These are phyloP conservation scores for Pachysandra terminalis DNA, from an alignment of 164 flowering plant species.

Conservation along the genomic window DNA sequence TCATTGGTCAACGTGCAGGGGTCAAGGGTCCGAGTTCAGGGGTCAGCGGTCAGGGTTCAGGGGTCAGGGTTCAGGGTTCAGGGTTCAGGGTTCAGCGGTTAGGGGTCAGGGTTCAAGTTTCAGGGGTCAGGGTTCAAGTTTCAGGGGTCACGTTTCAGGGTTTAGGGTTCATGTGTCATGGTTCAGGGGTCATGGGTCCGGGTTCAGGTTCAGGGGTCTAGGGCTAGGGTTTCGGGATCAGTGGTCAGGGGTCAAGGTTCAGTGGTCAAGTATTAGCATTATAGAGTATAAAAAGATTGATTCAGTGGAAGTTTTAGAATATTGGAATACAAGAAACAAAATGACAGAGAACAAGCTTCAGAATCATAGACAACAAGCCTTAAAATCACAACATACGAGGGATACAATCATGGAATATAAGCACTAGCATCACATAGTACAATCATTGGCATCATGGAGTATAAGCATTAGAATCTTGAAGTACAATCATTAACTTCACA, in stretches of 20 bases:
- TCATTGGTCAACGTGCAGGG: slow-evolving; percentile 8
- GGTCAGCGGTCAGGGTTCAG: slow-evolving; percentile 16
- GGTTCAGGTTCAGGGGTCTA: too few species aligned
- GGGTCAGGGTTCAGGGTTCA: slow-evolving; percentile 16
- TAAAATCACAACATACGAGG: too few species aligned
- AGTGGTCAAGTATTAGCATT: slow-evolving; percentile 10
- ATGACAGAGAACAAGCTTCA: too few species aligned
- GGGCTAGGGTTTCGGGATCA: slow-evolving; percentile 6
- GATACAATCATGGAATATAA: too few species aligned
- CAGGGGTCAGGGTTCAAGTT: slow-evolving; percentile 11
- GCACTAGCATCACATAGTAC: too few species aligned
- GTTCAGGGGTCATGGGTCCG: slow-evolving; percentile 14
- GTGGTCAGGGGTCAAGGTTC: slow-evolving; percentile 10
- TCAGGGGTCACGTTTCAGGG: slow-evolving; percentile 15
- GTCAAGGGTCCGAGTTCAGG: slow-evolving; percentile 13
- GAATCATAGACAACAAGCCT: too few species aligned
- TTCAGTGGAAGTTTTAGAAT: slow-evolving; percentile 10
- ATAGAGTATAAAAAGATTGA: too few species aligned
- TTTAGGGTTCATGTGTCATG: slow-evolving; percentile 14
- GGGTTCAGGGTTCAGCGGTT: slow-evolving; percentile 14
- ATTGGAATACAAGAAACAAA: too few species aligned
- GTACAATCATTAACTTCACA: too few species aligned
- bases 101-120: slow-evolving; percentile 10
- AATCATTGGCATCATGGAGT: too few species aligned
- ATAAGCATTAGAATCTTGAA: too few species aligned